Conservation (phyloP, 306 rosid genomes). For the Rosa persica region DNA sequence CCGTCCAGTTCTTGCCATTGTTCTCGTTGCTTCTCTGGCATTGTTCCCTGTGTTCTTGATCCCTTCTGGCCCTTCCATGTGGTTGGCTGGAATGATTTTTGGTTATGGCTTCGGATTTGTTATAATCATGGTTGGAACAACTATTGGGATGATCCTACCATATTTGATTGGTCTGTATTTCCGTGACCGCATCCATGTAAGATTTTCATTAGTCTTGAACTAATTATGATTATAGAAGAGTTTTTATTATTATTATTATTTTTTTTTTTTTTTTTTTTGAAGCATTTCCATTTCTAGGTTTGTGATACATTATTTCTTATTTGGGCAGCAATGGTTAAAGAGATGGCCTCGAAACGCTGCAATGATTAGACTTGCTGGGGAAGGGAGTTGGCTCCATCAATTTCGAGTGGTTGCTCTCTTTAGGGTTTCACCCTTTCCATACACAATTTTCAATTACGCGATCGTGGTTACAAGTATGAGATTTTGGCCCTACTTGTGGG, state of each 20-base stretch:
- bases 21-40: slow-evolving; percentile 87
- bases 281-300: not conserved
- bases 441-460: slow-evolving; percentile 96
- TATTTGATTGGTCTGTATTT: slow-evolving; percentile 77
- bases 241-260: too few relatives aligned
- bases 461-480: slow-evolving; percentile 86
- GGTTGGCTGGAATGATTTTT: slow-evolving; percentile 99
- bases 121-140: slow-evolving; percentile 95
- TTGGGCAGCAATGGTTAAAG: slow-evolving; percentile 83
- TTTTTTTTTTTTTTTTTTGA: not conserved
- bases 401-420: slow-evolving; percentile 88
- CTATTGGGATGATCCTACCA: slow-evolving; percentile 96
- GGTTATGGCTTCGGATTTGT: slow-evolving; percentile 93
- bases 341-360: slow-evolving; percentile 92
- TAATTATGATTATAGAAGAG: not conserved
- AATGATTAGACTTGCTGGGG: slow-evolving; percentile 89
- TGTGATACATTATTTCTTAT: slow-evolving; percentile 18
- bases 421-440: slow-evolving; percentile 94
- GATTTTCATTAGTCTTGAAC: slow-evolving; percentile 21
- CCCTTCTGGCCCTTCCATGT: slow-evolving; percentile 99
- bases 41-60: slow-evolving; percentile 79
- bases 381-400: slow-evolving; percentile 91
- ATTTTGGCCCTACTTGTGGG: slow-evolving; percentile 94
- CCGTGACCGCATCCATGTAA: slow-evolving; percentile 91
- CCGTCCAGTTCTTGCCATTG: slow-evolving; percentile 85